Evolutionary conservation across 352 stramenopile genomes (phyloP), one percentile per base, ranked within the genome.

Genomic region (Globisporangium apiculatum): DNA sequence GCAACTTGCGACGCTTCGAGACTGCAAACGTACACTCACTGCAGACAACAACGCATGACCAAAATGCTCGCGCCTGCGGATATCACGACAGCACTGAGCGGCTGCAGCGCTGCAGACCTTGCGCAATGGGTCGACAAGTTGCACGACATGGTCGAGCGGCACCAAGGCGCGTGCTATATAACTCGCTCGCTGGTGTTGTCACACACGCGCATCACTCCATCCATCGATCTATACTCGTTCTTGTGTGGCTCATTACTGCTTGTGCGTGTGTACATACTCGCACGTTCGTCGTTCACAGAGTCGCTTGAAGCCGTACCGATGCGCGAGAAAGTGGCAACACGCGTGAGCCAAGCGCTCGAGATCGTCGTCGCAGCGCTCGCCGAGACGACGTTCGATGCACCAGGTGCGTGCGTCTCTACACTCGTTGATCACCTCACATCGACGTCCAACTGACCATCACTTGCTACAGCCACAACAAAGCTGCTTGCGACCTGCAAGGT

Each of bases 401-500:
- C 69, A 65, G 65, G 70, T 68, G 14, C 8, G 12, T 48, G 42
- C 10, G 11, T 7, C 10, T 17, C 10, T n/a, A 12, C 42, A 15
- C 9, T 14, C 1, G 42, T n/a, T 14, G 12, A 15, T 48, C 5
- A 5, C 6, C 42, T 48, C 42, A 18, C 8, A 48, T 11, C 7
- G 38, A 48, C 10, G 14, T 5, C 6, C 42, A 48, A 36, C 35
- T 15, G 15, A n/a, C 11, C 2, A 45, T 57, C 42, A n/a, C 9
- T n/a, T 51, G 9, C 45, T 35, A 6, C 10, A 67, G 65, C 58
- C 14, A 57, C 51, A 11, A 31, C 37, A 17, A 47, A 53, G 47
- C 66, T 90, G 40, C 55, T 90, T 9, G 56, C 51, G 14, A 52
- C 66, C 6, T 83, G 68, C 58, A 82, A 80, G 57, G 65, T 83